Evolutionary conservation across 2,329 filamentous ascomycete species (phyloP), one percentile per base, ranked within the genome.

Genomic region (Penicillium decumbens): DNA sequence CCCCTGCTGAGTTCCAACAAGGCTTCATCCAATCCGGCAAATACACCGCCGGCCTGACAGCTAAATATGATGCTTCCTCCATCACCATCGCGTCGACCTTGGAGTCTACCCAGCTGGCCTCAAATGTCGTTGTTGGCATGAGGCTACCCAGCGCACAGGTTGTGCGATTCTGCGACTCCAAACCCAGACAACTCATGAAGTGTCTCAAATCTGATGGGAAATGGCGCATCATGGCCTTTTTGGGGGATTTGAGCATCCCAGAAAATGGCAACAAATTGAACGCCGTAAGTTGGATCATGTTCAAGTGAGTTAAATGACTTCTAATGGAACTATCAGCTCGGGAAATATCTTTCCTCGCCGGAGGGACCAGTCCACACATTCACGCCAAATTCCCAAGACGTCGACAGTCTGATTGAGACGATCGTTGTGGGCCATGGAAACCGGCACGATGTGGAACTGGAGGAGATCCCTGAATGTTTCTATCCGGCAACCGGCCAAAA

Each of bases 21-120:
- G 74, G 77, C n/a, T 84, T 85, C 47, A 69, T 80, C 39, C 75
- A 79, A 61, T 75, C 80, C 1, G 80, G 77, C 0, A 68, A 76
- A 47, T 85, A 82, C 57, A 85, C 77, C 0, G 82, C 83, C 1
- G 83, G 83, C 0, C 71, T 83, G 49, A 81, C 77, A 0, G 74
- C 77, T 0, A 70, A 68, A 43, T 86, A 87, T 55, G 72, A 74
- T 2, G 70, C 73, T 23, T 82, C 78, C 0, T 48, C 60, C 0
- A 70, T 83, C 6, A 78, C 75, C 1, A 67, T 68, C 9, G 56
- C 61, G 10, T 54, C 20, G 4, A 23, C 20, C 20, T 23, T 60
- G 8, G 57, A 72, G 29, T 63, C 55, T 0, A 57, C 71, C 38
- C 67, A 58, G n/a, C 58, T 67, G 37, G 76, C 66, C 2, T 67